Evolutionary conservation across 1,284 basidiomycete species (phyloP), one percentile per base, ranked within the genome.

Genomic region (Cryptococcus hybrid): DNA sequence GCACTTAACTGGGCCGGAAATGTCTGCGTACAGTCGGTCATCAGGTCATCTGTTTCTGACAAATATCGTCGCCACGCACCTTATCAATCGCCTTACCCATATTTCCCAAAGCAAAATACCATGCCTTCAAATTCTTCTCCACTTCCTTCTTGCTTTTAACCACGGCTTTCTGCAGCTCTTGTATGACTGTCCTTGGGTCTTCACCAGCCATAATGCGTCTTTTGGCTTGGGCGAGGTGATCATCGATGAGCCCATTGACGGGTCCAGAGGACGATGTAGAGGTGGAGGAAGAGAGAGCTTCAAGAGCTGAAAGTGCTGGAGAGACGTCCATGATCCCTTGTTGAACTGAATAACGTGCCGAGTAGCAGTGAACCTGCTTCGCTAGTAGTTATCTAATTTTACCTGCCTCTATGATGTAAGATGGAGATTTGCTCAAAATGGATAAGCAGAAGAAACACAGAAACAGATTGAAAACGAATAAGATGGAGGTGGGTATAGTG

Each of bases 81-180:
- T 94, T 96, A 73, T 96, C 92, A 66, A 95, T 76, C 0, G 85
- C 83, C 76, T 93, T 95, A 36, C 90, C 90, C 40, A 92, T 81
- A 63, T 84, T 85, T 15, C 85, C 84, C 5, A 94, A 78, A 1
- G 86, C 85, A 30, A 82, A 84, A 70, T 93, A 90, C 53, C 92
- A 83, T 65, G 91, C 90, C 76, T 93, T 95, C 80, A 93, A 86
- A 1, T 86, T 83, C 49, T 92, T 89, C 61, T 92, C 90, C 0
- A 92, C 81, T 56, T 91, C 89, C 74, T 87, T 91, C 84, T 89
- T 92, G 70, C 80, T 84, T 2, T 80, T 74, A 45, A 89, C 87
- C 2, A 90, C 80, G 2, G 81, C 80, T 69, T 84, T 84, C 24
- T 83, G 79, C 24, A 92, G 76, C 8, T 82, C 74, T 13, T 60